Percentiles rank a stretch among this genome's conserved stretches.
phyloP scores from a whole-genome alignment of 2,329 filamentous ascomycete genomes.

The Fusarium beomiforme region DNA sequence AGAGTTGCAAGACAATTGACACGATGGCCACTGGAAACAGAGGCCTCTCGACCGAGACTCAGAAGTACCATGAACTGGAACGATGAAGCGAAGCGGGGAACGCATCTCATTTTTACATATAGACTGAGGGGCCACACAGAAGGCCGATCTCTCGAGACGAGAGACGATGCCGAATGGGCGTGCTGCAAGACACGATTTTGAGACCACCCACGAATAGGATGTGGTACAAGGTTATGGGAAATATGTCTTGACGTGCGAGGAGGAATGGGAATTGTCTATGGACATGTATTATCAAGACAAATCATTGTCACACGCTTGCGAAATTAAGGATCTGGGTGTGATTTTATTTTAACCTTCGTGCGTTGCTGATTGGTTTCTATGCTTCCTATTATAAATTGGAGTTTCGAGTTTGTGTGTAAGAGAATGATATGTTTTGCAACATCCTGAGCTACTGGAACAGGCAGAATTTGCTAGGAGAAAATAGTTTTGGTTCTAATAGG shows the following conservation, averaged over 20 bases:
- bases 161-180: slow-evolving; percentile 25
- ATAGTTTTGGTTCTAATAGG: background rate
- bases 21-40: slow-evolving; percentile 33
- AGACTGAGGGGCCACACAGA: slow-evolving; percentile 39
- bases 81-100: slow-evolving; percentile 28
- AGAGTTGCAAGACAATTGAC: slow-evolving; percentile 2
- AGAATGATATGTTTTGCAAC: too few species aligned
- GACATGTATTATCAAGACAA: slow-evolving; percentile 42
- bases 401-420: background rate
- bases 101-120: slow-evolving; percentile 38
- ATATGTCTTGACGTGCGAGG: slow-evolving; percentile 31
- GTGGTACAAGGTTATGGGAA: slow-evolving; percentile 34
- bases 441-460: background rate
- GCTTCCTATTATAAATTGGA: background rate
- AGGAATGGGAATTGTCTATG: slow-evolving; percentile 33
- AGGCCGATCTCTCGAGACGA: slow-evolving; percentile 28
- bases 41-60: slow-evolving; percentile 3
- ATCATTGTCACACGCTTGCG: slow-evolving; percentile 27
- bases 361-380: background rate
- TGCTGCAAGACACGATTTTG: slow-evolving; percentile 30
- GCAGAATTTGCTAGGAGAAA: background rate
- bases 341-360: slow-evolving; percentile 10
- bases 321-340: slow-evolving; percentile 32
- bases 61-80: background rate
- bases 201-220: slow-evolving; percentile 31